Evolutionary conservation across 2,329 filamentous ascomycete species (phyloP), one percentile per base, ranked within the genome.

Genomic region (Xylaria sp.): DNA sequence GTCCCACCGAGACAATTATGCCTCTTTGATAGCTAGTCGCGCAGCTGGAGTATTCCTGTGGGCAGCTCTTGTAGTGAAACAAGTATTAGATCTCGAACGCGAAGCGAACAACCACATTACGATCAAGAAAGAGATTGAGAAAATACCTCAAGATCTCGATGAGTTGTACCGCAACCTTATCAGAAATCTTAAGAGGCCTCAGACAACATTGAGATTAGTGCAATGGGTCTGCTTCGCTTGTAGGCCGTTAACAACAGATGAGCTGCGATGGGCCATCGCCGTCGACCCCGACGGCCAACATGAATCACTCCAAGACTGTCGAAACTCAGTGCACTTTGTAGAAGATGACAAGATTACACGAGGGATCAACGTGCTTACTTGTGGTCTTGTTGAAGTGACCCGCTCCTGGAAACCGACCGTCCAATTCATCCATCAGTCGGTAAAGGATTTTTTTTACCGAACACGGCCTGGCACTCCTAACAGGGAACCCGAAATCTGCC

Each of bases 371-470:
- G 35, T 18, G 8, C 35, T 63, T 1, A 63, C 48, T 25, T 54
- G 60, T 47, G 60, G 60, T 9, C 50, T 63, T 23, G 51, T 40
- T 21, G 60, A 63, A 57, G 13, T 37, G 9, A 25, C 2, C 13
- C 13, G 10, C 44, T 21, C 23, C 23, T n/a, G 23, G n/a, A 9
- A 21, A 8, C 2, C 23, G 16, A 48, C 25, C 3, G 51, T 55
- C 9, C 44, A 64, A 29, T 51, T 64, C 18, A 51, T 59, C 2
- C 61, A 64, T 21, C 44, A 58, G 42, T 58, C 61, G 5, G 61
- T 64, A 1, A 51, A 50, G 29, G 61, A 64, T 42, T 64, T 64
- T 44, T 44, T 58, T 64, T 10, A 37, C 9, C 2, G 48, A 44
- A 16, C 25, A 18, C 13, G 63, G 63, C 23, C 37, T 60, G 1